A percentile compares a stretch with the other conserved stretches of the same genome.
Conservation (phyloP, 2,329 filamentous ascomycete species). For the Ceratocystis huliohia region DNA sequence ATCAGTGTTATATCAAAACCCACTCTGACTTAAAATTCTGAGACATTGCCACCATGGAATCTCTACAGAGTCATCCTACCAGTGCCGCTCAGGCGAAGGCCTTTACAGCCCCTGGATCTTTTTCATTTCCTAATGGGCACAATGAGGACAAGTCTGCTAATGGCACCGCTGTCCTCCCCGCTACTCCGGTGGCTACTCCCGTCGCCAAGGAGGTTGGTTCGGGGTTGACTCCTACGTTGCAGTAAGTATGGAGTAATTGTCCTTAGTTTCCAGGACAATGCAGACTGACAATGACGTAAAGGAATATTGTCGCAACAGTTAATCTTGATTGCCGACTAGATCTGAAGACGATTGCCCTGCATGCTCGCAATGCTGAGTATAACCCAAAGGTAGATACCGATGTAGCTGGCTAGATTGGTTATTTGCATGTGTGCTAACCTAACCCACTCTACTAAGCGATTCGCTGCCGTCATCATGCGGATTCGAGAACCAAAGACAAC, state of each 20-base stretch:
- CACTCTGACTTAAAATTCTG: not conserved
- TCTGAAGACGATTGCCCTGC: constrained; percentile 95
- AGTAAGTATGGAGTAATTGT: constrained; percentile 61
- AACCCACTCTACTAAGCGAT: constrained; percentile 52
- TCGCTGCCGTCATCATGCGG: constrained; percentile 98
- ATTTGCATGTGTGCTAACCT: constrained; percentile 28
- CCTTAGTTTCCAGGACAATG: constrained; percentile 6
- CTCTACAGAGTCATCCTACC: constrained; percentile 79
- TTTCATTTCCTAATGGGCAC: constrained; percentile 79
- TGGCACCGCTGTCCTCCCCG: constrained; percentile 72
- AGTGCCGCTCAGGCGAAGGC: constrained; percentile 89
- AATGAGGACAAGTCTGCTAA: constrained; percentile 46
- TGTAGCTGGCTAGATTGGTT: not conserved
- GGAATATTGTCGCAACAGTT: constrained; percentile 98
- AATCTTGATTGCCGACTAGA: constrained; percentile 96
- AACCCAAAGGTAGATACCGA: constrained; percentile 71
- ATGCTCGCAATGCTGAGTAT: constrained; percentile 97
- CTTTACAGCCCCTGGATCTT: constrained; percentile 82
- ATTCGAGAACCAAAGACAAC: constrained; percentile 99
- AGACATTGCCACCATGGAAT: constrained; percentile 50
- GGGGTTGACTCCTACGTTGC: constrained; percentile 78
- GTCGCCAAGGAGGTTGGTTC: constrained; percentile 69
- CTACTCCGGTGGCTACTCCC: constrained; percentile 84
- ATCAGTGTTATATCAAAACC: not conserved
- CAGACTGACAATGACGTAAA: constrained; percentile 44